A percentile compares a stretch with the other conserved stretches of the same genome.
These are phyloP conservation scores for Emergomyces pasteurianus DNA, from an alignment of 2,329 filamentous ascomycete genomes.

Conservation along the genomic window DNA sequence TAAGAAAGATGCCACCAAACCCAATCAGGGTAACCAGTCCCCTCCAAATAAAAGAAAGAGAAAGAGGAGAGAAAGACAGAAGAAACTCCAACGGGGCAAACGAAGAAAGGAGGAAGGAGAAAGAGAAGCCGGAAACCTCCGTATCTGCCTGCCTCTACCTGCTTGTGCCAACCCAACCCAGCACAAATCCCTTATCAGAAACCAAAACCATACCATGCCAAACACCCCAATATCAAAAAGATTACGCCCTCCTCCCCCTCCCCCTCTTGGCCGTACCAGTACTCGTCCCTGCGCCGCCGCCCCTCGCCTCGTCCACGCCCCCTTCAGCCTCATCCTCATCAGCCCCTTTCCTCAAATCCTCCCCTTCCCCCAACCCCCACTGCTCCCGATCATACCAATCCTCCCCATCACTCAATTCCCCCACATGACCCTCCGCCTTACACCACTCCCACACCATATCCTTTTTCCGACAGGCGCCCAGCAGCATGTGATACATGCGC, in stretches of 20 bases:
- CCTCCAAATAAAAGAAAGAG: not conserved
- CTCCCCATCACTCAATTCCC: conserved; percentile 56
- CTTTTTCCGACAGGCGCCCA: conserved; percentile 48
- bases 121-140: not conserved
- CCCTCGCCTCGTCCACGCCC: conserved; percentile 30
- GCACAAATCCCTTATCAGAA: not conserved
- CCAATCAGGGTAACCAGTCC: no score
- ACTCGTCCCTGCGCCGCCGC: conserved; percentile 6
- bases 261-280: conserved; percentile 29
- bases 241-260: conserved; percentile 25
- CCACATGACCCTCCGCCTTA: conserved; percentile 51
- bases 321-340: conserved; percentile 48
- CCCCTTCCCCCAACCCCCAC: conserved; percentile 44
- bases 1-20: no score
- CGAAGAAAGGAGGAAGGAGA: not conserved
- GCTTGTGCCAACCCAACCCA: not conserved
- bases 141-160: not conserved
- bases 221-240: not conserved
- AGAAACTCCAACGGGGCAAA: not conserved
- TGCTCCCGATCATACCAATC: conserved; percentile 55
- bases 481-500: conserved; percentile 43
- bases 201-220: not conserved
- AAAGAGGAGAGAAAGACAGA: not conserved
- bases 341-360: conserved; percentile 48
- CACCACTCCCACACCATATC: conserved; percentile 48